phyloP scores from a whole-genome alignment of 768 basidiomycete species.

The Leccinum fibrillosum region DNA sequence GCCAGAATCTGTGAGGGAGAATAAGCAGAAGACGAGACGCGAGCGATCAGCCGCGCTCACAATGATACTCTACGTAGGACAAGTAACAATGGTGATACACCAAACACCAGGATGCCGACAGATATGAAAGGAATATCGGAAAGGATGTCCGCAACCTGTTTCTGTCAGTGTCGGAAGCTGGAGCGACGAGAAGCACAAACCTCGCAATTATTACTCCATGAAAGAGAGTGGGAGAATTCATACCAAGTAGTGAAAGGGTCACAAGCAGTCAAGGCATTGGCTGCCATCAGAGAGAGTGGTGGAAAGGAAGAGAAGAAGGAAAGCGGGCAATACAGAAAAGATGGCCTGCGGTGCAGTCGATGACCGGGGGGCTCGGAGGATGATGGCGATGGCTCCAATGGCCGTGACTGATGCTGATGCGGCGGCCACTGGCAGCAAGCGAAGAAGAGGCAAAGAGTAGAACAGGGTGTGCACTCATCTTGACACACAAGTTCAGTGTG shows the following conservation, averaged over 20 bases:
- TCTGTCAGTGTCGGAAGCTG: slow-evolving; percentile 5
- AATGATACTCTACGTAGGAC: slow-evolving; percentile 47
- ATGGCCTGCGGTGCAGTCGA: slow-evolving; percentile 1
- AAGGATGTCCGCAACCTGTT: slow-evolving; percentile 54
- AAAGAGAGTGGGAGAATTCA: slow-evolving; percentile 28
- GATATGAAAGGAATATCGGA: slow-evolving; percentile 66
- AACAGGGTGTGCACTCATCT: not conserved
- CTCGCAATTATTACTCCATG: slow-evolving; percentile 40
- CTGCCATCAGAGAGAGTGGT: slow-evolving; percentile 19
- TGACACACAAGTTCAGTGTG: too few species aligned
- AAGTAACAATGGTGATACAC: slow-evolving; percentile 54
- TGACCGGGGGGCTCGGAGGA: not conserved
- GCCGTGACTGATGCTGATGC: slow-evolving; percentile 6
- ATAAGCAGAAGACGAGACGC: slow-evolving; percentile 1
- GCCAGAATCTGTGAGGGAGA: slow-evolving; percentile 39
- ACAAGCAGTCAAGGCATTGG: slow-evolving; percentile 12
- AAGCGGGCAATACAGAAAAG: not conserved
- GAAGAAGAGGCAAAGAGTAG: not conserved
- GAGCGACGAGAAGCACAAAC: slow-evolving; percentile 33
- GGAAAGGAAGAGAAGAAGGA: slow-evolving; percentile 12
- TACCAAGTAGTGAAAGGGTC: slow-evolving; percentile 15
- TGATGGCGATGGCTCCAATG: not conserved
- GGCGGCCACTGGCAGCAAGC: slow-evolving; percentile 3
- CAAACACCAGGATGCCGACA: slow-evolving; percentile 63
- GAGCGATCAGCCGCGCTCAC: slow-evolving; percentile 35